phyloP scores from a whole-genome alignment of 2,329 filamentous ascomycete genomes.

The Exophiala lecanii-corni region DNA sequence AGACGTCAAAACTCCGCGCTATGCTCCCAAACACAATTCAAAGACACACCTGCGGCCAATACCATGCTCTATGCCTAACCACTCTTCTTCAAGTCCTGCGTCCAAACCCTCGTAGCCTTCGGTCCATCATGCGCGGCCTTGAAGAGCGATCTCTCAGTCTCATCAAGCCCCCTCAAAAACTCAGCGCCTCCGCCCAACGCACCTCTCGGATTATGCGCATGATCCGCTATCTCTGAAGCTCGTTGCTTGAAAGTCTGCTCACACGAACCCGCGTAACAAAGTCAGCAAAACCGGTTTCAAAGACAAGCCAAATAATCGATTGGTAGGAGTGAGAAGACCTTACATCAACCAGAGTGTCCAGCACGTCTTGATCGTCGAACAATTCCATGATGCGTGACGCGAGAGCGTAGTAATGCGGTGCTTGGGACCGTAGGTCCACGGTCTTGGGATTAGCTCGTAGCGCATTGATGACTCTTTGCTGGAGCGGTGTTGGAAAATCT shows the following conservation, averaged over 20 bases:
- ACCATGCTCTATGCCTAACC: constrained; percentile 10
- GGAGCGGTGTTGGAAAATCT: constrained; percentile 73
- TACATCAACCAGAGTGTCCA: constrained; percentile 60
- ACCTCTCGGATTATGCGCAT: constrained; percentile 71
- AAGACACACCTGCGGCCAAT: too few relatives aligned
- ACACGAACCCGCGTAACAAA: not conserved
- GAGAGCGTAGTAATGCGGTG: constrained; percentile 81
- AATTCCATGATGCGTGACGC: constrained; percentile 82
- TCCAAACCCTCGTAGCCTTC: constrained; percentile 42
- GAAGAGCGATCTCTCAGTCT: constrained; percentile 78
- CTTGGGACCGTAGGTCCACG: constrained; percentile 77
- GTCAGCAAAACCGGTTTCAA: not conserved
- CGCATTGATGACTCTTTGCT: constrained; percentile 76
- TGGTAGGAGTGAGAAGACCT: too few relatives aligned
- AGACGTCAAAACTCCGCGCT: not conserved
- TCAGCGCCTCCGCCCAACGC: constrained; percentile 58
- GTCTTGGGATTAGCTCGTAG: constrained; percentile 84
- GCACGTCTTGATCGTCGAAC: constrained; percentile 81
- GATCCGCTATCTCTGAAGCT: constrained; percentile 77
- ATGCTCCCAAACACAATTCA: not conserved
- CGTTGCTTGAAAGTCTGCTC: constrained; percentile 70
- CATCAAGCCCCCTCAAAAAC: constrained; percentile 82
- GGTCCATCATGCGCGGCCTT: constrained; percentile 68
- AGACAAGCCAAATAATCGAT: too few relatives aligned
- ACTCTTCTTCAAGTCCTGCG: constrained; percentile 23